Percentiles rank a stretch among this genome's conserved stretches.
phyloP scores from a whole-genome alignment of 768 basidiomycete species.

The Calocybe gangraenosa region DNA sequence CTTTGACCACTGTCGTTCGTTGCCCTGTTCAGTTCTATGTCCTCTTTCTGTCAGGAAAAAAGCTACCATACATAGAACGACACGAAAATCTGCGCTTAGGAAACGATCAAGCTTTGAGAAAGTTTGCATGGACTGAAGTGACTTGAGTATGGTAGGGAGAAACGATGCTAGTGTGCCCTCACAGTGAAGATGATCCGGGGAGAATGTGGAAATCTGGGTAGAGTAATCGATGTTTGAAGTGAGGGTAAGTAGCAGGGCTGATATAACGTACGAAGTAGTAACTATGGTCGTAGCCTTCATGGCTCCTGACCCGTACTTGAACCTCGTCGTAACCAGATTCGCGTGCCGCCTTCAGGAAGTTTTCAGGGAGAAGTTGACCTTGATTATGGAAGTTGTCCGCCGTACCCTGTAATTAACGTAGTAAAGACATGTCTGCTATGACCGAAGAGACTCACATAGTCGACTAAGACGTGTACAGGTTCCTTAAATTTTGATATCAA shows the following conservation, averaged over 20 bases:
- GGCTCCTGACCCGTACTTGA: slow-evolving; percentile 74
- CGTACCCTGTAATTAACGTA: slow-evolving; percentile 50
- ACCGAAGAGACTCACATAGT: slow-evolving; percentile 57
- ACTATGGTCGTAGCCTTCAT: slow-evolving; percentile 84
- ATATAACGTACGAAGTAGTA: slow-evolving; percentile 70
- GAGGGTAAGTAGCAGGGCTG: neutral
- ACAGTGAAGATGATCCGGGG: slow-evolving; percentile 88
- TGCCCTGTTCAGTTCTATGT: neutral
- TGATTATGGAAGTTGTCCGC: slow-evolving; percentile 80
- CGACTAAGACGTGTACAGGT: slow-evolving; percentile 76
- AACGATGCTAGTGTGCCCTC: slow-evolving; percentile 24
- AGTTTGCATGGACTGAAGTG: slow-evolving; percentile 76
- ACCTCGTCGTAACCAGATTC: slow-evolving; percentile 67
- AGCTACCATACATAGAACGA: too few relatives aligned
- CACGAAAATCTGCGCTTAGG: neutral
- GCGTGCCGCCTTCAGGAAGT: slow-evolving; percentile 76
- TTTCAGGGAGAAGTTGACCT: slow-evolving; percentile 87
- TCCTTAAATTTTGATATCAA: slow-evolving; percentile 62
- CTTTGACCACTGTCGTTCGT: slow-evolving; percentile 6
- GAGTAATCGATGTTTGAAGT: neutral
- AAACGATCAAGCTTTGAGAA: slow-evolving; percentile 63
- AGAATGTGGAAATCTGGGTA: slow-evolving; percentile 82
- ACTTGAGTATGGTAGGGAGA: slow-evolving; percentile 10
- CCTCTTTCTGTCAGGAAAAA: too few relatives aligned
- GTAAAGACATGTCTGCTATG: neutral